phyloP scores from a whole-genome alignment of 352 stramenopile species.

The Saprolegnia parasitica region DNA sequence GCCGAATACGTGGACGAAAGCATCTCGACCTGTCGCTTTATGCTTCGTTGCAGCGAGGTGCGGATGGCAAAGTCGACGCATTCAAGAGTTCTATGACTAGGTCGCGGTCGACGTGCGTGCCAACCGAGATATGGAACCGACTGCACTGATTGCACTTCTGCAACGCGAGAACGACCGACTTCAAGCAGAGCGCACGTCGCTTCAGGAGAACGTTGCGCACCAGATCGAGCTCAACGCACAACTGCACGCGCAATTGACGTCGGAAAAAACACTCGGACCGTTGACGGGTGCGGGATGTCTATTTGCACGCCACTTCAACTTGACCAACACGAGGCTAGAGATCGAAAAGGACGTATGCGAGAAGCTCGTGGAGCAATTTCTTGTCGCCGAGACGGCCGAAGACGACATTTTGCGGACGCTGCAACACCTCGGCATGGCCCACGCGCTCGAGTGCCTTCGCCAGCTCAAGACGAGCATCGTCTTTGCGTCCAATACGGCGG shows the following conservation, averaged over 20 bases:
- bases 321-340: background rate
- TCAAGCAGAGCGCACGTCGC: conserved; percentile 40
- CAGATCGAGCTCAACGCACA: conserved; percentile 39
- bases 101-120: conserved; percentile 54
- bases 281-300: conserved; percentile 1
- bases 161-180: conserved; percentile 53
- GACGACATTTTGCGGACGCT: conserved; percentile 40
- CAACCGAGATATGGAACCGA: conserved; percentile 60
- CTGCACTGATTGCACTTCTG: conserved; percentile 50
- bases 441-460: conserved; percentile 48
- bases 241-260: conserved; percentile 32
- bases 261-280: conserved; percentile 7
- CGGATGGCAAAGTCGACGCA: background rate
- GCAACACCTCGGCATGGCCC: conserved; percentile 39
- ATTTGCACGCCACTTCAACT: background rate
- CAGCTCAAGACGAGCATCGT: conserved; percentile 69
- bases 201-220: conserved; percentile 42
- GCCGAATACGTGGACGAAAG: conserved; percentile 83
- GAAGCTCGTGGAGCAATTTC: conserved; percentile 18
- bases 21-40: conserved; percentile 95
- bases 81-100: conserved; percentile 12
- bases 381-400: conserved; percentile 19
- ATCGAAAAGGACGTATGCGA: conserved; percentile 23
- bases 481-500: conserved; percentile 53
- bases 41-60: conserved; percentile 91